These are phyloP conservation scores for Colletotrichum siamense DNA, from an alignment of 2,329 filamentous ascomycete species.

Conservation along the genomic window DNA sequence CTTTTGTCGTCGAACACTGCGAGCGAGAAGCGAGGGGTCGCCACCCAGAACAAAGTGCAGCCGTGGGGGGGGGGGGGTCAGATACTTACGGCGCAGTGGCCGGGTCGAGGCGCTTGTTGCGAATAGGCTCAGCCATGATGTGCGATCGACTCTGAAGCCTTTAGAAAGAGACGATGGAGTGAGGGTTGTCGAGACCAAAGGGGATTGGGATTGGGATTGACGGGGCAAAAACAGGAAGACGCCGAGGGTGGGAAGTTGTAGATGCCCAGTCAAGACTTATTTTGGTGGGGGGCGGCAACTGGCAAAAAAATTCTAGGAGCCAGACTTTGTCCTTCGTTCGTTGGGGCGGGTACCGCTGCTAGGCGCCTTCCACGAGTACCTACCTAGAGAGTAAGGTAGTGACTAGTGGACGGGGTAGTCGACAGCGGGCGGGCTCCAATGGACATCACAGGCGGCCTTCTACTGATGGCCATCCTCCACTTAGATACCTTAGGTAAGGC, in stretches of 20 bases:
- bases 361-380: constrained; percentile 2
- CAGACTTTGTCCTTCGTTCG: constrained; percentile 7
- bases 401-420: neutral
- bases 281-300: constrained; percentile 19
- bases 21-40: constrained; percentile 20
- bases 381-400: neutral
- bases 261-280: constrained; percentile 21
- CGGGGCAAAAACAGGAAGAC: constrained; percentile 3
- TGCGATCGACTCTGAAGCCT: constrained; percentile 13
- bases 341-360: constrained; percentile 18
- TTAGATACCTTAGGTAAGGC: neutral
- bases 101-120: constrained; percentile 65
- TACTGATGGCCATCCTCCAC: neutral
- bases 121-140: constrained; percentile 68
- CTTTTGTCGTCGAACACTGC: neutral
- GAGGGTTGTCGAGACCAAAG: neutral
- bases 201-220: neutral
- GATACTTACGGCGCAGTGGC: constrained; percentile 63
- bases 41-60: neutral
- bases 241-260: constrained; percentile 15
- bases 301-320: constrained; percentile 12
- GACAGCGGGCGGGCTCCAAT: neutral
- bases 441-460: neutral
- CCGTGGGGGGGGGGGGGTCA: neutral
- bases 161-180: neutral